Evolutionary conservation across 2,329 filamentous ascomycete genomes (phyloP).

Genomic region (Myotisia sp.): DNA sequence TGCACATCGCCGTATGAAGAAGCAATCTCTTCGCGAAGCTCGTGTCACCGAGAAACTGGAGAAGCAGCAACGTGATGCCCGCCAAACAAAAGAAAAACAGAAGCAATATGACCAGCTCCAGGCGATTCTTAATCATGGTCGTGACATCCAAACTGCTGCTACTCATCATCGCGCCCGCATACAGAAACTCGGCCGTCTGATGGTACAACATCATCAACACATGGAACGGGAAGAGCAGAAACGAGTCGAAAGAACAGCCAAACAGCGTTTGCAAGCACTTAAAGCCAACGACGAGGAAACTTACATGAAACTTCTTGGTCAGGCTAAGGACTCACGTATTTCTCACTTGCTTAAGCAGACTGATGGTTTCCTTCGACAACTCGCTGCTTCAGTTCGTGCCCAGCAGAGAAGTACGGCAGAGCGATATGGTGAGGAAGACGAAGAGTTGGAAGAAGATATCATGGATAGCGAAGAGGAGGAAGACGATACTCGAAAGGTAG

Average conservation of each 20-base stretch:
- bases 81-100: slow-evolving; percentile 94
- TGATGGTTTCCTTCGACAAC: slow-evolving; percentile 90
- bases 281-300: slow-evolving; percentile 99
- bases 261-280: slow-evolving; percentile 96
- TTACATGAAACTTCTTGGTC: slow-evolving; percentile 91
- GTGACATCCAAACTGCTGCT: slow-evolving; percentile 58
- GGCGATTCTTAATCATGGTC: slow-evolving; percentile 67
- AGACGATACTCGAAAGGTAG: slow-evolving; percentile 64
- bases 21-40: slow-evolving; percentile 86
- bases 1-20: slow-evolving; percentile 87
- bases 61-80: slow-evolving; percentile 93
- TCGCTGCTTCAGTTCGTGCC: slow-evolving; percentile 83
- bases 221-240: slow-evolving; percentile 99
- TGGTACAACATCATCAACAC: slow-evolving; percentile 79
- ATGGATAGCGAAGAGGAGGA: slow-evolving; percentile 56
- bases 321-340: slow-evolving; percentile 98
- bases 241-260: slow-evolving; percentile 89
- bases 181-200: slow-evolving; percentile 75
- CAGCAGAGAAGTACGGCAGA: slow-evolving; percentile 77
- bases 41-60: slow-evolving; percentile 97
- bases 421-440: slow-evolving; percentile 55
- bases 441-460: slow-evolving; percentile 46
- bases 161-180: slow-evolving; percentile 56
- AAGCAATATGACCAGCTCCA: slow-evolving; percentile 87
- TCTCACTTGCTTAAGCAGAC: slow-evolving; percentile 94